A percentile compares a stretch with the other conserved stretches of the same genome.
Evolutionary conservation across 2,329 filamentous ascomycete genomes (phyloP).

Genomic region (Byssothecium circinans): DNA sequence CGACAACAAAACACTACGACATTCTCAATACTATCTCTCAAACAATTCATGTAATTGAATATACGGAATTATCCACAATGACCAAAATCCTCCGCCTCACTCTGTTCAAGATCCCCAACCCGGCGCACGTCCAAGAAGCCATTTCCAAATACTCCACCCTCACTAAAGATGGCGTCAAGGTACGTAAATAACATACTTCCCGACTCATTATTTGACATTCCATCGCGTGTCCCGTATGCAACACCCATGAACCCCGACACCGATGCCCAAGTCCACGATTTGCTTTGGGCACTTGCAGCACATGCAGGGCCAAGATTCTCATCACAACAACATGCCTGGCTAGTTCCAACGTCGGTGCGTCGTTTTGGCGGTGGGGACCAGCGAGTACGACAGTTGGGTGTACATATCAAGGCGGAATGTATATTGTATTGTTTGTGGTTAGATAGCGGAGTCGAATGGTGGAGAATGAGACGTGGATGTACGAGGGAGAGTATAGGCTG

Average conservation of each 20-base stretch:
- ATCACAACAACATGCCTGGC: slow-evolving; percentile 8
- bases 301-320: slow-evolving; percentile 11
- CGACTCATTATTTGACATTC: not conserved
- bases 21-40: not conserved
- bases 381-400: not conserved
- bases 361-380: not conserved
- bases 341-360: slow-evolving; percentile 1
- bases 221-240: slow-evolving; percentile 12
- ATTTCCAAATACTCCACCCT: slow-evolving; percentile 39
- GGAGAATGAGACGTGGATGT: not conserved
- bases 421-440: too few relatives aligned
- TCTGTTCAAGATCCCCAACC: slow-evolving; percentile 41
- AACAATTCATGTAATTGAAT: too few relatives aligned
- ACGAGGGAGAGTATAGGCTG: not conserved
- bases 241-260: not conserved
- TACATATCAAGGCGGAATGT: not conserved
- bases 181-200: slow-evolving; percentile 16
- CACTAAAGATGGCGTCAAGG: slow-evolving; percentile 37
- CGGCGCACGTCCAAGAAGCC: slow-evolving; percentile 29
- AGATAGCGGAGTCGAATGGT: too few relatives aligned
- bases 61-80: slow-evolving; percentile 30
- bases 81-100: slow-evolving; percentile 40
- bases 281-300: slow-evolving; percentile 6
- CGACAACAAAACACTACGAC: not conserved
- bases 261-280: not conserved